These are phyloP conservation scores for Obba rivulosa DNA, from an alignment of 768 basidiomycete genomes.

Conservation along the genomic window DNA sequence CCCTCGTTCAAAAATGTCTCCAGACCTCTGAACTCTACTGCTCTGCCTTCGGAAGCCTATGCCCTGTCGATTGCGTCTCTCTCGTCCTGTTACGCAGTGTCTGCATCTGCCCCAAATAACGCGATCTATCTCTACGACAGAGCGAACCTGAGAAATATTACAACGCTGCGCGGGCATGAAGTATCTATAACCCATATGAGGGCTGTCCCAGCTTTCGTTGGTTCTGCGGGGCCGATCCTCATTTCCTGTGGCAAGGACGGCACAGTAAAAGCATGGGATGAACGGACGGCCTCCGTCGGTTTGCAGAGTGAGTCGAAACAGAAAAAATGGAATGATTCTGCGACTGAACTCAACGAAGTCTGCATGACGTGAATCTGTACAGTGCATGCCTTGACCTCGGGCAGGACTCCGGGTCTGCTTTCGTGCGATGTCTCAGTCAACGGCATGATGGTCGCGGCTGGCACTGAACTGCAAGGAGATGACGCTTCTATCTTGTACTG, in stretches of 20 bases:
- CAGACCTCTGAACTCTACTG: conserved; percentile 26
- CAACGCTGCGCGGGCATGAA: conserved; percentile 53
- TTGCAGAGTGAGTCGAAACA: conserved; percentile 53
- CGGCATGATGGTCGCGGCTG: conserved; percentile 72
- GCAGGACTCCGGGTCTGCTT: conserved; percentile 35
- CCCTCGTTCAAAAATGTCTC: conserved; percentile 19
- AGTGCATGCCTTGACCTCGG: conserved; percentile 19
- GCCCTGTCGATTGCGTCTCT: conserved; percentile 53
- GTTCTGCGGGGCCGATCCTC: conserved; percentile 38
- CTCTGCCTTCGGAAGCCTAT: conserved; percentile 44
- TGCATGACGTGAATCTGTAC: conserved; percentile 6
- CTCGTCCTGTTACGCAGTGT: conserved; percentile 48
- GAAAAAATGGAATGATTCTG: conserved; percentile 2
- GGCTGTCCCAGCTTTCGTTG: conserved; percentile 36
- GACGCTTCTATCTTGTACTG: conserved; percentile 85
- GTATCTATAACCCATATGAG: conserved; percentile 52
- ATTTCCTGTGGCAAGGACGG: conserved; percentile 71
- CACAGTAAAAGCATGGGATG: conserved; percentile 71
- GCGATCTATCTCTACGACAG: conserved; percentile 66
- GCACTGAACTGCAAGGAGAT: conserved; percentile 74
- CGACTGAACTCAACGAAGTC: conserved; percentile 24
- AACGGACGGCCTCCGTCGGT: conserved; percentile 43
- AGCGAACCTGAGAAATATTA: conserved; percentile 39
- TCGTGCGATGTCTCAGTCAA: conserved; percentile 68
- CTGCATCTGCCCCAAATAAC: conserved; percentile 58